Conservation (phyloP, 371 early-diverging fungal genomes). For the Actinomucor elegans region DNA sequence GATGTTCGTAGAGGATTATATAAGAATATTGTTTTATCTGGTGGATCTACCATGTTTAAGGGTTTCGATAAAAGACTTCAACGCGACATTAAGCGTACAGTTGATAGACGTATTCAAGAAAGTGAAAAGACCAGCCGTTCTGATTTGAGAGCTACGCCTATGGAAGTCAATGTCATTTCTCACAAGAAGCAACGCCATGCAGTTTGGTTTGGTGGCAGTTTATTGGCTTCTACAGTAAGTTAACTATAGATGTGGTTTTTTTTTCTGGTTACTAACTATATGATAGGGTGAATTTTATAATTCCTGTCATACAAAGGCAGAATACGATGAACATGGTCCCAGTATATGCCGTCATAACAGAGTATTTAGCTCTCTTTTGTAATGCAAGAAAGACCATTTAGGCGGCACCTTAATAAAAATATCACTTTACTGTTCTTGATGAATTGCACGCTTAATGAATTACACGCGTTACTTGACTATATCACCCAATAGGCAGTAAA, state of each 20-base stretch:
- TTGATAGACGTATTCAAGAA: constrained; percentile 76
- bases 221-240: constrained; percentile 88
- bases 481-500: no score
- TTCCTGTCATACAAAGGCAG: constrained; percentile 96
- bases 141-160: constrained; percentile 61
- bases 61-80: constrained; percentile 94
- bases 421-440: no score
- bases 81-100: constrained; percentile 90
- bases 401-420: not conserved
- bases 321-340: constrained; percentile 98
- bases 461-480: no score
- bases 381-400: constrained; percentile 3
- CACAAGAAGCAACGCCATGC: constrained; percentile 98
- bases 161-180: constrained; percentile 96
- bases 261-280: constrained; percentile 1
- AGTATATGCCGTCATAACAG: constrained; percentile 94
- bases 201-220: constrained; percentile 97
- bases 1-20: constrained; percentile 96
- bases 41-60: constrained; percentile 98
- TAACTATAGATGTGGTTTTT: not conserved
- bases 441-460: no score
- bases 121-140: constrained; percentile 76
- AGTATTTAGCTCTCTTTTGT: constrained; percentile 73
- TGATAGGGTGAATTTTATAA: constrained; percentile 82
- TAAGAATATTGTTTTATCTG: constrained; percentile 97